These are phyloP conservation scores for Wickerhamomyces sp. DNA, from an alignment of 1,139 yeast genomes.

Conservation along the genomic window DNA sequence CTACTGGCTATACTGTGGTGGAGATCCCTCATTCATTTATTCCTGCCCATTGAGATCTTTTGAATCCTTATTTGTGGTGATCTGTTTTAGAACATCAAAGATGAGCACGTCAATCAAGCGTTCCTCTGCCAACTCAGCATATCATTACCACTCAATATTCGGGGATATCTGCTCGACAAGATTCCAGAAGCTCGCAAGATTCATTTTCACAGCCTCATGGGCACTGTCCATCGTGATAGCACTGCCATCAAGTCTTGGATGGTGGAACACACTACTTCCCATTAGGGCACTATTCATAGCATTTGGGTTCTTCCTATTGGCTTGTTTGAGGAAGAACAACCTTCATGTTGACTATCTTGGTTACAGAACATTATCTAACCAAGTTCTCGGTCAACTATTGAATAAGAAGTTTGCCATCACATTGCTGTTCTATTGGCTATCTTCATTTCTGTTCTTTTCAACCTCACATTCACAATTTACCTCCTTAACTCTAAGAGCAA, in stretches of 20 bases:
- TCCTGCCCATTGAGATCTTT: neutral
- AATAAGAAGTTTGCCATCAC: constrained; percentile 36
- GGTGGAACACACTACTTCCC: constrained; percentile 20
- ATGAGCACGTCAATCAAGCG: constrained; percentile 3
- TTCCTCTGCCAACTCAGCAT: constrained; percentile 13
- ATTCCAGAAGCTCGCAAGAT: constrained; percentile 33
- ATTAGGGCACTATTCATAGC: constrained; percentile 18
- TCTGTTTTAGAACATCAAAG: too few relatives aligned
- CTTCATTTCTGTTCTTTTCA: constrained; percentile 34
- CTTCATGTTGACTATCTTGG: constrained; percentile 48
- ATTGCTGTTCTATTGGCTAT: constrained; percentile 33
- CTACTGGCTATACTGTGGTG: too few relatives aligned
- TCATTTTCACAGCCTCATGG: constrained; percentile 31
- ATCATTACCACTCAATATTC: constrained; percentile 33
- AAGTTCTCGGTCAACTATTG: constrained; percentile 42
- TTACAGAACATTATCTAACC: constrained; percentile 46
- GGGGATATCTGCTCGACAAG: constrained; percentile 35
- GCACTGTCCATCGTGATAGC: constrained; percentile 27
- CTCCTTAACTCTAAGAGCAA: constrained; percentile 22
- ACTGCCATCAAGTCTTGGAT: constrained; percentile 24
- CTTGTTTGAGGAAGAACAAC: constrained; percentile 44
- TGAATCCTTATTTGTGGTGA: neutral
- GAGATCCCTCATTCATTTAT: too few relatives aligned
- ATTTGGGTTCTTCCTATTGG: constrained; percentile 35
- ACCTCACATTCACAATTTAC: constrained; percentile 29